phyloP scores from a whole-genome alignment of 2,329 filamentous ascomycete species.

The Aspergillus sojae region DNA sequence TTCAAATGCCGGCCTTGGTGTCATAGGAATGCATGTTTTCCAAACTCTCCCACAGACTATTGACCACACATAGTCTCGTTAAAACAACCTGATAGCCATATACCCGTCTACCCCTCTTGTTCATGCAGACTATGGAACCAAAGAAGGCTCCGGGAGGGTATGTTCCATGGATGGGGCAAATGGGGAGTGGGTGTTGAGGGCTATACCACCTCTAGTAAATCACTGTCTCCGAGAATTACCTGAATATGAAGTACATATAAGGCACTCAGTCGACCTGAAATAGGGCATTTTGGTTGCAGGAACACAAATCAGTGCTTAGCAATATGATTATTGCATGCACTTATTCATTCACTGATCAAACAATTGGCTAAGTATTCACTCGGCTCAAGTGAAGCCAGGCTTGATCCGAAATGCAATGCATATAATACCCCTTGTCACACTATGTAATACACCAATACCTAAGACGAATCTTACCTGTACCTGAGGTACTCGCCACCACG shows the following conservation, averaged over 20 bases:
- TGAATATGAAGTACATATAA: neutral
- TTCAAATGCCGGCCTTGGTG: no score
- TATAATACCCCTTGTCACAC: conserved; percentile 1
- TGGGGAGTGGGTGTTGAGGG: neutral
- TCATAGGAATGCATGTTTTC: no score
- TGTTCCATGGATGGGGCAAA: neutral
- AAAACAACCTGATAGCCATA: neutral
- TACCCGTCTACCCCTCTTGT: neutral
- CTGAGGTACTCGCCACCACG: conserved; percentile 7
- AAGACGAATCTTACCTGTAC: neutral
- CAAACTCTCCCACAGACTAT: no score
- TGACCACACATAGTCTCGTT: neutral
- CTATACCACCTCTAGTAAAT: neutral
- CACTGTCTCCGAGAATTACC: neutral
- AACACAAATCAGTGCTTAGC: neutral
- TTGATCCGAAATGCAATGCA: neutral
- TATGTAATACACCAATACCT: conserved; percentile 7
- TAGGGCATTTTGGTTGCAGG: neutral
- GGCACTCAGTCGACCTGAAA: neutral
- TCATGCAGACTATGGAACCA: neutral
- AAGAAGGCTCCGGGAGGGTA: neutral
- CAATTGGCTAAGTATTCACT: neutral
- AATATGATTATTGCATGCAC: neutral
- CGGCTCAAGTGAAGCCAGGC: neutral
- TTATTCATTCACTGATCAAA: neutral